Conservation (phyloP, 345 rosid species). For the Excoecaria cochinchinensis region DNA sequence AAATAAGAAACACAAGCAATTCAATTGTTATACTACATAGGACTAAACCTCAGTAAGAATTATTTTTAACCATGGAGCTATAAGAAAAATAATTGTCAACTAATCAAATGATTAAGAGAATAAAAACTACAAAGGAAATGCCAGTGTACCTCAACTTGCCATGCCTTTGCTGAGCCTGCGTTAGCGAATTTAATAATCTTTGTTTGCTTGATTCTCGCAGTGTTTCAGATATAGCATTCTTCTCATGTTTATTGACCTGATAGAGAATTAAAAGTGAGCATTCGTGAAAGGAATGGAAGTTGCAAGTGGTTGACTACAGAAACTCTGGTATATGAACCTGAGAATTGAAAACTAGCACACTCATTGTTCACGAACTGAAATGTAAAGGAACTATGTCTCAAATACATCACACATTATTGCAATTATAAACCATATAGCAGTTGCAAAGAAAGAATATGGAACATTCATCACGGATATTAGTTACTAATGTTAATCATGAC, state of each 20-base stretch:
- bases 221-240: constrained; percentile 62
- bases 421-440: background rate
- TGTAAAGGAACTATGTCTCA: background rate
- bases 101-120: background rate
- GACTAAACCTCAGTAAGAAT: background rate
- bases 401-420: background rate
- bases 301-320: background rate
- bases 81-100: background rate
- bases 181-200: constrained; percentile 58
- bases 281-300: constrained; percentile 8
- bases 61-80: background rate
- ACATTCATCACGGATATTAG: background rate
- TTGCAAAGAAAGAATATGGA: background rate
- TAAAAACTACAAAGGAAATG: background rate
- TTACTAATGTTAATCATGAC: no score
- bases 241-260: constrained; percentile 59
- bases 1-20: background rate
- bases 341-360: background rate
- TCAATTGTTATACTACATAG: background rate
- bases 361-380: background rate
- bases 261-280: constrained; percentile 7
- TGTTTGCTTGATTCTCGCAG: constrained; percentile 68
- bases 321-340: background rate
- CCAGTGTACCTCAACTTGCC: constrained; percentile 37
- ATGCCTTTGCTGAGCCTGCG: constrained; percentile 54